Base-by-base conservation (phyloP, 768 basidiomycete genomes). In the Mycena galericulata region DNA sequence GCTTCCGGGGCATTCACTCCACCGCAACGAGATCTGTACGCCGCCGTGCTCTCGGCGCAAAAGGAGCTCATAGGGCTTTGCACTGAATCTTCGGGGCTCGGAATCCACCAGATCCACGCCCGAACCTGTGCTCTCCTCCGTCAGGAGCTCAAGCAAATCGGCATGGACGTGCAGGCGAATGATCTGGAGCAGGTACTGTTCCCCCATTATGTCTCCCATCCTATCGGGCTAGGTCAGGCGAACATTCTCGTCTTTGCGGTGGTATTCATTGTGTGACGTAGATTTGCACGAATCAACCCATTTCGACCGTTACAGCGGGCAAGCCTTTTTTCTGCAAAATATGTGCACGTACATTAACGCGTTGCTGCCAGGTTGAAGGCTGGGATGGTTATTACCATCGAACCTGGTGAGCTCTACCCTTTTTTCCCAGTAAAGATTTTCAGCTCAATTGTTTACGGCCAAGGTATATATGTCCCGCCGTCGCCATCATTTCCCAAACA, bases 381-480 rank as follows among this genome's bases (percentile, higher is more conserved):
- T 9, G 96, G 96, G 0, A 98, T 96, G 90, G 94, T 98, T 9
- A 89, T 98, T 47, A 98, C 97, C 1, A 87, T 98, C 65, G 97
- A 98, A 75, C 95, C 95, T 66, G 94, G 92, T 89, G 72, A 54
- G 79, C 70, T 73, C 58, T 67, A 22, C 8, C 56, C 26, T 45
- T 4, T 32, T 43, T 2, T 32, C 4, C 3, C 30, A 9, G 51
- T 29, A 47, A 38, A 26, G 69, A 34, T 60, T 30, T 47, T 65
- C 29, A 70, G 47, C 49, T 46, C 63, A 41, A 20, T 62, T 61
- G 51, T 55, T 67, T 75, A n/a, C n/a, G n/a, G n/a, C 43, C 4
- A 38, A 87, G 96, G 94, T 1, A 86, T 97, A 34, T 98, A 98
- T 75, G 94, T 99, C 41, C 98, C 97, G 4, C 89, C 91, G 1